Conservation (phyloP, 2,329 filamentous ascomycete genomes). For the Aureobasidium mangrovei region DNA sequence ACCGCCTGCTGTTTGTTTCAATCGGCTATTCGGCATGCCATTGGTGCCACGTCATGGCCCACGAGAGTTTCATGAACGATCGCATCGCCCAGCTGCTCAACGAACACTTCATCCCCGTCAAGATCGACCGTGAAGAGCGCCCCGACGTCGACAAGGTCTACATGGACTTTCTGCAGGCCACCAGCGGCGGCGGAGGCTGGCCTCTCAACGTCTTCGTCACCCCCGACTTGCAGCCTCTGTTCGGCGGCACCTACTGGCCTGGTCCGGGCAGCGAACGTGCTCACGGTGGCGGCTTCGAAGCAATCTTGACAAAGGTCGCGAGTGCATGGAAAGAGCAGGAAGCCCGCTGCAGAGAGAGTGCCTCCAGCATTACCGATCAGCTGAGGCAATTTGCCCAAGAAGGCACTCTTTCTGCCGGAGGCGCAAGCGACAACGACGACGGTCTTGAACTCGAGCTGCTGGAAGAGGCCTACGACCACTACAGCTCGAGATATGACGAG, state of each 20-base stretch:
- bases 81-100: slow-evolving; percentile 78
- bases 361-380: slow-evolving; percentile 71
- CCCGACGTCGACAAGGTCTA: slow-evolving; percentile 93
- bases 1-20: slow-evolving; percentile 85
- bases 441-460: slow-evolving; percentile 81
- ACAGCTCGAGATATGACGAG: slow-evolving; percentile 69
- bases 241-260: slow-evolving; percentile 94
- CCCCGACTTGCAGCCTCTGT: slow-evolving; percentile 83
- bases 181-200: slow-evolving; percentile 85
- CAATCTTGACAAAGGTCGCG: slow-evolving; percentile 69
- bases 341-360: slow-evolving; percentile 70
- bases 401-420: slow-evolving; percentile 51
- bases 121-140: slow-evolving; percentile 87
- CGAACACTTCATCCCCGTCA: slow-evolving; percentile 77
- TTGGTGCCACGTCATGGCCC: slow-evolving; percentile 83
- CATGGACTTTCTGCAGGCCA: slow-evolving; percentile 96
- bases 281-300: slow-evolving; percentile 59
- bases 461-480: slow-evolving; percentile 79
- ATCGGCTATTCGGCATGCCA: slow-evolving; percentile 95
- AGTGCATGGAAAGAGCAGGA: slow-evolving; percentile 76
- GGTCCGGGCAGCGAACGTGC: slow-evolving; percentile 55
- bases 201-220: slow-evolving; percentile 95
- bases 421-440: slow-evolving; percentile 39
- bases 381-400: slow-evolving; percentile 82
- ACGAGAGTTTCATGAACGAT: slow-evolving; percentile 79